Base-by-base conservation (phyloP, 768 basidiomycete species). In the Boletus subparvulus region DNA sequence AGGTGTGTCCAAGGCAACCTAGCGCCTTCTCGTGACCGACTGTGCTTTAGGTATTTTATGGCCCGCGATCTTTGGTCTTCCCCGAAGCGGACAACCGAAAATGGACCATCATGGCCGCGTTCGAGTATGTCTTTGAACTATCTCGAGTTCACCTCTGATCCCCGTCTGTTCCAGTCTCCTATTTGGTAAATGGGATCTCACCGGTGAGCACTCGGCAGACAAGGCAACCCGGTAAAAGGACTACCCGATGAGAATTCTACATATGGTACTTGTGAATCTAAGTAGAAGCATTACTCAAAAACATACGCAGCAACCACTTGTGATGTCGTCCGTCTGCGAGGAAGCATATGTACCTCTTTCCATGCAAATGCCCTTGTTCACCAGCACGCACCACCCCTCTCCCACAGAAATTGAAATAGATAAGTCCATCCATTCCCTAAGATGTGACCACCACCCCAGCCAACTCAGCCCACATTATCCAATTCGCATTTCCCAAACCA, bases 21-120 rank as follows among this genome's bases (percentile, higher is more conserved):
- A 11, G 24, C 40, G 9, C 24, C 45, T 42, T 28, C 33, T 45
- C 47, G 37, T 40, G 47, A 32, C 37, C 45, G 17, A 42, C 35
- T 4, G 40, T 35, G 21, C 47, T 51, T 24, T 60, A 90, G 89
- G 89, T 98, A 17, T 98, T 98, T 71, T 97, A 98, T 68, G 92
- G 94, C 9, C 83, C 88, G 37, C 86, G 94, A 45, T 94, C 91
- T 16, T 83, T 97, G 44, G 96, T 90, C 13, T 99, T 94, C 82
- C 88, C 84, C 16, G 94, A 94, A 73, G 88, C 94, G 0, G 95
- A 98, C 75, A 99, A 99, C 77, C 83, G 96, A 56, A 95, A 94
- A 71, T 96, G 94, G 95, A 94, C 94, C 0, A 96, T 87, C 64
- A 92, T 95, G 86, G 92, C 94, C 14, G 72, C 83, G 12, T 96